A percentile compares a stretch with the other conserved stretches of the same genome.
Conservation (phyloP, 2,329 filamentous ascomycete species). For the Fusarium setosum region DNA sequence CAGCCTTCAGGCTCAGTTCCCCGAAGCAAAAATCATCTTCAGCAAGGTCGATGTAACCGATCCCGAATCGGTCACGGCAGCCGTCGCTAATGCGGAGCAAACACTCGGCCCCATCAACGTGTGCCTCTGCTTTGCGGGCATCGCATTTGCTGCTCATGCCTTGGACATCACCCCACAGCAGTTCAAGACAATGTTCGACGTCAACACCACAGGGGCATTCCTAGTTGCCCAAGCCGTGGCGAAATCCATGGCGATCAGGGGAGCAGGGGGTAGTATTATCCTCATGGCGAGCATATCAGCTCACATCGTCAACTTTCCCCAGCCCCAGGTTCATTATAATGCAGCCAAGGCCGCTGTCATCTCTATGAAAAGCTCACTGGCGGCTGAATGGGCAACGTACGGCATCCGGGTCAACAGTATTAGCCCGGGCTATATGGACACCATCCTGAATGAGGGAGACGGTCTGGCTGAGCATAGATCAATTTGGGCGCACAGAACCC, state of each 20-base stretch:
- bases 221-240: conserved; percentile 73
- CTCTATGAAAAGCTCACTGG: conserved; percentile 64
- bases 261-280: conserved; percentile 68
- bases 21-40: conserved; percentile 14
- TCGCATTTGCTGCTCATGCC: conserved; percentile 59
- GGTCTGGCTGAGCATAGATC: conserved; percentile 56
- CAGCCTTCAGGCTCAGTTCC: conserved; percentile 19
- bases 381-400: conserved; percentile 72
- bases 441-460: conserved; percentile 74
- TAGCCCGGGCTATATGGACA: conserved; percentile 81
- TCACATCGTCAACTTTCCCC: conserved; percentile 76
- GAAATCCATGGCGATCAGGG: conserved; percentile 59
- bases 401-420: conserved; percentile 78
- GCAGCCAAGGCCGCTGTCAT: conserved; percentile 75
- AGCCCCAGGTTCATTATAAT: conserved; percentile 79
- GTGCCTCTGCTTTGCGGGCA: conserved; percentile 29
- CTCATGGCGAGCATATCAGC: conserved; percentile 76
- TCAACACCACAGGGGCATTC: conserved; percentile 79
- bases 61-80: conserved; percentile 11
- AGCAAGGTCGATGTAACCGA: conserved; percentile 30
- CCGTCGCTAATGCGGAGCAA: conserved; percentile 11
- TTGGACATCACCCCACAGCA: conserved; percentile 67
- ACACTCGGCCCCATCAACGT: conserved; percentile 18
- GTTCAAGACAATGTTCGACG: conserved; percentile 74
- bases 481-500: neutral